These are phyloP conservation scores for Adenanthera pavonina DNA, from an alignment of 306 rosid genomes.

Conservation along the genomic window DNA sequence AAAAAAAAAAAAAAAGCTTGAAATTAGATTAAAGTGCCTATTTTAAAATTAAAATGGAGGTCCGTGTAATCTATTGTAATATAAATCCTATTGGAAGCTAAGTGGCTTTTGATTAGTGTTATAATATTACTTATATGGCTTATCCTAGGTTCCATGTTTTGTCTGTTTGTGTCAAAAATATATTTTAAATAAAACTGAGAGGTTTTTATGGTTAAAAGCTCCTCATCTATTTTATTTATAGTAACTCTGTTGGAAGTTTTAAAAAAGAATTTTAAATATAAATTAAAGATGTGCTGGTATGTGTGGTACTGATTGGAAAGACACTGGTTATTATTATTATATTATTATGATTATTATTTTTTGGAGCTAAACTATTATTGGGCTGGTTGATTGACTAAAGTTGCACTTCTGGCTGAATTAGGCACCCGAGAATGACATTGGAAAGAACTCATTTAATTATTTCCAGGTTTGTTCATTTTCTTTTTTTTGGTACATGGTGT, in stretches of 20 bases:
- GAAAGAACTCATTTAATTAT: constrained; percentile 90
- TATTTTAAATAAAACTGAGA: not conserved
- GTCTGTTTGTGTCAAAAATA: too few species aligned
- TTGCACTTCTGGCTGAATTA: constrained; percentile 43
- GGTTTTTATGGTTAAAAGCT: not conserved
- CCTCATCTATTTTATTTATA: constrained; percentile 8
- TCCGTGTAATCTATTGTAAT: not conserved
- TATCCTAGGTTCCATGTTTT: too few species aligned
- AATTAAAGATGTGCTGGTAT: not conserved
- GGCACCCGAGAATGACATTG: constrained; percentile 95
- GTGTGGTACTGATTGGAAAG: not conserved
- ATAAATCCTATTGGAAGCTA: too few species aligned
- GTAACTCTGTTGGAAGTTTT: not conserved
- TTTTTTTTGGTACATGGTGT: constrained; percentile 16
- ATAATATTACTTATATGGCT: too few species aligned
- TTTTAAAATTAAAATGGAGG: not conserved
- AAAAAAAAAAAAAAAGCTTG: not conserved
- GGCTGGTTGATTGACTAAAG: constrained; percentile 40
- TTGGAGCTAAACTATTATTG: not conserved
- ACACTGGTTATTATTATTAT: constrained; percentile 8
- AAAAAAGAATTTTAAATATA: too few species aligned
- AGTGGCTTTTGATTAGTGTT: too few species aligned
- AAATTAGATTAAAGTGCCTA: not conserved
- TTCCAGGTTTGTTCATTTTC: constrained; percentile 73
- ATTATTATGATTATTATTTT: not conserved